Percentiles rank a stretch among this genome's conserved stretches.
Conservation (phyloP, 495 filamentous ascomycete species). For the Trypethelium eluteriae region DNA sequence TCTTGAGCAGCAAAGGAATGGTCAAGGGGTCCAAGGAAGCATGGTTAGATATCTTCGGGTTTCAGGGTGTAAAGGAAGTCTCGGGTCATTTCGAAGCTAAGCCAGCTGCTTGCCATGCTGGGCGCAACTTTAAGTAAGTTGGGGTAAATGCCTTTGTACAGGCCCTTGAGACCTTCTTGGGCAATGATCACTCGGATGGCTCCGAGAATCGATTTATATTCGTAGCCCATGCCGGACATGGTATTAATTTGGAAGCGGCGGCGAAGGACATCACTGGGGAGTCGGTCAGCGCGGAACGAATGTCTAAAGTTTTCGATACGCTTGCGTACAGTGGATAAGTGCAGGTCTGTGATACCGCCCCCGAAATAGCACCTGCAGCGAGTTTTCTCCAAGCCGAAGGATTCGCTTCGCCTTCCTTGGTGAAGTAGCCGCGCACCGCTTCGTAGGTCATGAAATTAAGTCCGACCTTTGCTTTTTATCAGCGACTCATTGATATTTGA, state of each 20-base stretch:
- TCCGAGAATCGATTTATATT: slow-evolving; percentile 80
- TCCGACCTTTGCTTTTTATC: slow-evolving; percentile 55
- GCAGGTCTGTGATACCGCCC: slow-evolving; percentile 93
- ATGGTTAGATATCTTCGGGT: slow-evolving; percentile 5
- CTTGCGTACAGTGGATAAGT: slow-evolving; percentile 89
- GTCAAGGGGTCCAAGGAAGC: neutral
- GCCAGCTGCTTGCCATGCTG: slow-evolving; percentile 97
- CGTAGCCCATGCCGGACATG: slow-evolving; percentile 97
- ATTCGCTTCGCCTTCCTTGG: slow-evolving; percentile 78
- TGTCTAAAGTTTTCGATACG: neutral
- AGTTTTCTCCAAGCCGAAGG: slow-evolving; percentile 74
- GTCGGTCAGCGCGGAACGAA: neutral
- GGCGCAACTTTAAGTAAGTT: slow-evolving; percentile 95
- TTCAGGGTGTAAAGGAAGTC: slow-evolving; percentile 62
- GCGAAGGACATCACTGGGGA: slow-evolving; percentile 76
- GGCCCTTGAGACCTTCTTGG: slow-evolving; percentile 65
- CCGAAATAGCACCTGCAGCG: slow-evolving; percentile 79
- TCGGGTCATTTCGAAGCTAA: slow-evolving; percentile 87
- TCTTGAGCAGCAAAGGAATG: neutral
- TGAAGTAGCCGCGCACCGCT: slow-evolving; percentile 72
- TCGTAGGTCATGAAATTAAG: slow-evolving; percentile 99
- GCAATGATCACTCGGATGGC: slow-evolving; percentile 72
- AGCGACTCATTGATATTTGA: slow-evolving; percentile 25
- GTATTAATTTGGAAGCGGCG: slow-evolving; percentile 97
- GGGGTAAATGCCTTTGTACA: slow-evolving; percentile 90